phyloP scores from a whole-genome alignment of 768 basidiomycete genomes.

The Kwoniella pini region DNA sequence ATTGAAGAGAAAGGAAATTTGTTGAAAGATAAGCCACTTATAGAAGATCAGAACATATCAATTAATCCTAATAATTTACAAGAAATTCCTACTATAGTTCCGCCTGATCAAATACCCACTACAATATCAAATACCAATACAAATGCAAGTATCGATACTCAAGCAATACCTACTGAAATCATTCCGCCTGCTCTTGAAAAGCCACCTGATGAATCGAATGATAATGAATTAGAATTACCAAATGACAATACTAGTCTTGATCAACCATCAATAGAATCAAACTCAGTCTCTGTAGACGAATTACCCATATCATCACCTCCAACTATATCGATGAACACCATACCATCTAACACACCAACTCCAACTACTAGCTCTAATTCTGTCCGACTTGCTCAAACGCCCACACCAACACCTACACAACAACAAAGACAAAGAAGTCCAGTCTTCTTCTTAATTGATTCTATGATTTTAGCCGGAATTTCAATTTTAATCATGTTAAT shows the following conservation, averaged over 20 bases:
- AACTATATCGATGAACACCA: too few species aligned
- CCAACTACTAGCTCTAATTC: neutral
- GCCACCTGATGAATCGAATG: neutral
- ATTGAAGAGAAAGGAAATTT: constrained; percentile 1
- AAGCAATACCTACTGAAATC: constrained; percentile 1
- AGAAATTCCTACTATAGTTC: constrained; percentile 6
- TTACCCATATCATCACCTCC: too few species aligned
- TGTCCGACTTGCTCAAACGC: neutral
- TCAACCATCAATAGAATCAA: too few species aligned
- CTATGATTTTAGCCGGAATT: constrained; percentile 22
- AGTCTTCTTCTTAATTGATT: constrained; percentile 31
- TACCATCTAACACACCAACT: too few species aligned
- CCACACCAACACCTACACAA: neutral
- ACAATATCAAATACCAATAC: neutral
- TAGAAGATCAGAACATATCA: neutral
- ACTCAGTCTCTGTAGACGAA: too few species aligned
- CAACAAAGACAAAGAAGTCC: constrained; percentile 2
- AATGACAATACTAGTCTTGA: too few species aligned
- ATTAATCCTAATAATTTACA: constrained; percentile 7
- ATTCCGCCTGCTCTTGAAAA: constrained; percentile 4
- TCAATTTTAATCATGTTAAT: constrained; percentile 28
- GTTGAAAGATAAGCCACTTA: neutral
- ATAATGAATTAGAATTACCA: too few species aligned
- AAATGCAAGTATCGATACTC: neutral
- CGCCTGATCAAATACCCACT: neutral